Percentiles rank a stretch among this genome's conserved stretches.
phyloP scores from a whole-genome alignment of 441 rosid genomes.

The Euphorbia schlechtendalii region DNA sequence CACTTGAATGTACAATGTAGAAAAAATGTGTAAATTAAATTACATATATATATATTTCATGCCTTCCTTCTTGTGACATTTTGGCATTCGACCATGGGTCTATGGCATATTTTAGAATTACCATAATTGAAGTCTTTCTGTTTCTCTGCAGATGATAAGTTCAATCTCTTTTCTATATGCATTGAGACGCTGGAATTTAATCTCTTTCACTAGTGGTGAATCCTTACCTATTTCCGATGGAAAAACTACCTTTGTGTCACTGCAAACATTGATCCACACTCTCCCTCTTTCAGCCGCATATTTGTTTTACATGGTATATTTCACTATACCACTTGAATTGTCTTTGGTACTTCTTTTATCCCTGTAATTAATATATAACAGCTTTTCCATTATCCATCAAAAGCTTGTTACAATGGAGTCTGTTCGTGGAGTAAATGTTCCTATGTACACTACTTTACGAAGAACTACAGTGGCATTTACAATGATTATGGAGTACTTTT shows the following conservation, averaged over 20 bases:
- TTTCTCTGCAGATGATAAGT: constrained; percentile 55
- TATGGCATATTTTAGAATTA: not conserved
- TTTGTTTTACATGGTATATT: constrained; percentile 83
- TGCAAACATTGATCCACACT: constrained; percentile 59
- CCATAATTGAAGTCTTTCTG: constrained; percentile 5
- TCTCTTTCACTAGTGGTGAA: constrained; percentile 56
- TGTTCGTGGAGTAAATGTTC: constrained; percentile 95
- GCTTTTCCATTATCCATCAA: constrained; percentile 30
- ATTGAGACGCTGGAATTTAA: constrained; percentile 58
- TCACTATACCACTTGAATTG: not conserved
- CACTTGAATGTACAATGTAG: not conserved
- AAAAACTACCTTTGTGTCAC: constrained; percentile 45
- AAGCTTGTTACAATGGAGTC: constrained; percentile 93
- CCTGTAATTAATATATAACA: constrained; percentile 14
- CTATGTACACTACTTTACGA: constrained; percentile 96
- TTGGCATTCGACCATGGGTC: not conserved
- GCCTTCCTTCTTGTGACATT: not conserved
- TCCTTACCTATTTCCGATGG: constrained; percentile 43
- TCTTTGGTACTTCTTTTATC: not conserved
- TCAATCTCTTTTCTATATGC: constrained; percentile 66
- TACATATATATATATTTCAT: not conserved
- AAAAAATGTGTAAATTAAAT: not conserved
- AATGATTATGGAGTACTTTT: constrained; percentile 75
- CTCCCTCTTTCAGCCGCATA: constrained; percentile 73
- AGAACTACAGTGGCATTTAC: constrained; percentile 92